Conservation (phyloP, 2,329 filamentous ascomycete species). For the Calcarisporium arbuscula region DNA sequence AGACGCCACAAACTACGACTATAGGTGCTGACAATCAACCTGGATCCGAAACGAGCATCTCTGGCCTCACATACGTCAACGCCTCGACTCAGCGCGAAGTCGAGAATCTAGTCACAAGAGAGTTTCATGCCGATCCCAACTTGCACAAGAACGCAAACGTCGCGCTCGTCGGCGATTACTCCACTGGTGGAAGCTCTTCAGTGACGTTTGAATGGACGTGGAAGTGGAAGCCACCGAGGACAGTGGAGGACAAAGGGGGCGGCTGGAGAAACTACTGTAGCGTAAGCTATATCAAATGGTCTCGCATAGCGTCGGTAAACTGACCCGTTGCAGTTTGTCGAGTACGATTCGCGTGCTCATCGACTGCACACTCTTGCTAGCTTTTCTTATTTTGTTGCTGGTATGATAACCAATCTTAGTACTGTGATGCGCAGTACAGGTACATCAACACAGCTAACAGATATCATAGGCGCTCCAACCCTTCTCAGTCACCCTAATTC, state of each 20-base stretch:
- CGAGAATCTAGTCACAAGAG: slow-evolving; percentile 86
- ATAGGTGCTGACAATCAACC: no score
- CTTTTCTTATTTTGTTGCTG: slow-evolving; percentile 94
- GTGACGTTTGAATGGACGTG: slow-evolving; percentile 92
- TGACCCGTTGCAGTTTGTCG: slow-evolving; percentile 64
- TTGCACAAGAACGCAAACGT: slow-evolving; percentile 97
- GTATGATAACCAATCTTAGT: slow-evolving; percentile 36
- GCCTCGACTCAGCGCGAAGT: slow-evolving; percentile 81
- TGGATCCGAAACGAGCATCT: slow-evolving; percentile 67
- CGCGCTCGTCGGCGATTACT: slow-evolving; percentile 86
- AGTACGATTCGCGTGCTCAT: slow-evolving; percentile 93
- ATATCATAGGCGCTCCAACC: slow-evolving; percentile 5
- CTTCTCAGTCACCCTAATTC: slow-evolving; percentile 53
- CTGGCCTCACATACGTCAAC: slow-evolving; percentile 86
- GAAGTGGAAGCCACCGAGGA: slow-evolving; percentile 92
- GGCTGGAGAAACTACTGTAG: slow-evolving; percentile 97
- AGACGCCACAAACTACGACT: slow-evolving; percentile 34
- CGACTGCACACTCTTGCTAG: slow-evolving; percentile 79
- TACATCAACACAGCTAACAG: slow-evolving; percentile 23
- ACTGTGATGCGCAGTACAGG: slow-evolving; percentile 27
- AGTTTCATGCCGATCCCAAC: slow-evolving; percentile 96
- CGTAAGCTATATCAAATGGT: slow-evolving; percentile 39
- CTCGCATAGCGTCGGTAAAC: slow-evolving; percentile 7
- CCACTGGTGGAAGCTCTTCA: slow-evolving; percentile 74
- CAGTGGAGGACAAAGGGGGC: slow-evolving; percentile 71